Percentiles rank a stretch among this genome's conserved stretches.
phyloP scores from a whole-genome alignment of 2,329 filamentous ascomycete species.

The Emericellopsis atlantica region DNA sequence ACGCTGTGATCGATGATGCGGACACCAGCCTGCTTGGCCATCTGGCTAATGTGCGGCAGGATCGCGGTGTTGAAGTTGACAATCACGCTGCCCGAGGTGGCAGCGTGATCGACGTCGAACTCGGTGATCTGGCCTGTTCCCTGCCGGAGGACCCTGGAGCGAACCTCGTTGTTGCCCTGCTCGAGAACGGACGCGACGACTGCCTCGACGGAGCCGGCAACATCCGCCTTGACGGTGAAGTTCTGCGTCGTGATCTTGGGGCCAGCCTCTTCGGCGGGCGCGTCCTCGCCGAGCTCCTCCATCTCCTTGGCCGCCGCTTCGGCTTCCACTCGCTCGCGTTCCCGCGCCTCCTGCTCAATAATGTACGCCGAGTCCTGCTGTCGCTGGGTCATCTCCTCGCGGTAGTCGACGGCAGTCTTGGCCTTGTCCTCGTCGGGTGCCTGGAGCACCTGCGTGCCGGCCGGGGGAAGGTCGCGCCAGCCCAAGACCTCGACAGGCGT shows the following conservation, averaged over 20 bases:
- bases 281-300: constrained; percentile 19
- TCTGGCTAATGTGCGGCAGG: constrained; percentile 51
- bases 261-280: constrained; percentile 13
- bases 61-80: constrained; percentile 76
- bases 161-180: constrained; percentile 76
- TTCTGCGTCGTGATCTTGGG: constrained; percentile 45
- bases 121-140: constrained; percentile 69
- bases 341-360: constrained; percentile 55
- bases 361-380: constrained; percentile 69
- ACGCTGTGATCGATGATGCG: constrained; percentile 74
- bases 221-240: constrained; percentile 86
- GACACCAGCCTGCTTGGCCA: constrained; percentile 62
- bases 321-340: constrained; percentile 38
- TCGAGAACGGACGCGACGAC: constrained; percentile 65
- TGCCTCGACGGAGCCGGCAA: constrained; percentile 87
- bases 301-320: constrained; percentile 21
- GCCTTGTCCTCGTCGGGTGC: constrained; percentile 68
- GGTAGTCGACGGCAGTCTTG: constrained; percentile 64
- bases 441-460: constrained; percentile 80
- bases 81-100: constrained; percentile 61
- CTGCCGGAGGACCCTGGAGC: constrained; percentile 62
- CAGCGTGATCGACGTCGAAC: constrained; percentile 81
- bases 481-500: constrained; percentile 87
- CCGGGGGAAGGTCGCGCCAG: constrained; percentile 74
- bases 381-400: constrained; percentile 58